phyloP scores from a whole-genome alignment of 2,329 filamentous ascomycete genomes.

The Venturia asperata region DNA sequence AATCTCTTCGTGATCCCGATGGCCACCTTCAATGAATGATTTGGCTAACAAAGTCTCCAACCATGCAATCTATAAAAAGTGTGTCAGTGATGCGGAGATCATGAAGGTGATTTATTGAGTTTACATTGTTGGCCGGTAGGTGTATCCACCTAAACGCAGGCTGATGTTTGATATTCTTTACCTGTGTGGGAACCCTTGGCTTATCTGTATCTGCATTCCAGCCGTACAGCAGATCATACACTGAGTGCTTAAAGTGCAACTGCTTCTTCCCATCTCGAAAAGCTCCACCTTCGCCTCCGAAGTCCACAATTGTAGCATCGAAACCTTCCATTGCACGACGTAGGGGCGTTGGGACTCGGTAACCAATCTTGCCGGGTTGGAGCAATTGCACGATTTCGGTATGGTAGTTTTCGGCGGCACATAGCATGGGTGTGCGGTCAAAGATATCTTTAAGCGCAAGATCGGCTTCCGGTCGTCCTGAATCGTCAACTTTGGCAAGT shows the following conservation, averaged over 20 bases:
- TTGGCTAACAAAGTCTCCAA: slow-evolving; percentile 58
- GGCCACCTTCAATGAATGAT: slow-evolving; percentile 56
- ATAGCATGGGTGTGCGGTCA: slow-evolving; percentile 38
- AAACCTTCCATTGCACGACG: slow-evolving; percentile 33
- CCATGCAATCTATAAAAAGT: slow-evolving; percentile 40
- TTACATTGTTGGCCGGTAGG: slow-evolving; percentile 44
- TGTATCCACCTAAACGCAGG: slow-evolving; percentile 41
- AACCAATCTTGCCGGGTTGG: slow-evolving; percentile 36
- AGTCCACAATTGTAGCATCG: slow-evolving; percentile 35
- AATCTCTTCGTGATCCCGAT: slow-evolving; percentile 47
- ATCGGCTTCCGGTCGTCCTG: slow-evolving; percentile 29
- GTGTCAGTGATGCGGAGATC: background rate
- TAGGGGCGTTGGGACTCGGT: slow-evolving; percentile 31
- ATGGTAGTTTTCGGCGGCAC: slow-evolving; percentile 35
- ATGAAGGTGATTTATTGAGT: background rate
- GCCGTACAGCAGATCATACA: slow-evolving; percentile 31
- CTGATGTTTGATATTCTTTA: slow-evolving; percentile 34
- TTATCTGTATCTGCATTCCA: slow-evolving; percentile 31
- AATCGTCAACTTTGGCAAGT: slow-evolving; percentile 26
- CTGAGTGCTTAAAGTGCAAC: slow-evolving; percentile 25
- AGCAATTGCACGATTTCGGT: slow-evolving; percentile 37
- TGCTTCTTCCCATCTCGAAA: slow-evolving; percentile 28
- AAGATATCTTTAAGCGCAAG: slow-evolving; percentile 37
- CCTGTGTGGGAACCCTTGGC: slow-evolving; percentile 32
- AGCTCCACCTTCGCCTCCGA: slow-evolving; percentile 25